Evolutionary conservation across 768 basidiomycete species (phyloP).

Genomic region (Termitomyces eurrhizus): DNA sequence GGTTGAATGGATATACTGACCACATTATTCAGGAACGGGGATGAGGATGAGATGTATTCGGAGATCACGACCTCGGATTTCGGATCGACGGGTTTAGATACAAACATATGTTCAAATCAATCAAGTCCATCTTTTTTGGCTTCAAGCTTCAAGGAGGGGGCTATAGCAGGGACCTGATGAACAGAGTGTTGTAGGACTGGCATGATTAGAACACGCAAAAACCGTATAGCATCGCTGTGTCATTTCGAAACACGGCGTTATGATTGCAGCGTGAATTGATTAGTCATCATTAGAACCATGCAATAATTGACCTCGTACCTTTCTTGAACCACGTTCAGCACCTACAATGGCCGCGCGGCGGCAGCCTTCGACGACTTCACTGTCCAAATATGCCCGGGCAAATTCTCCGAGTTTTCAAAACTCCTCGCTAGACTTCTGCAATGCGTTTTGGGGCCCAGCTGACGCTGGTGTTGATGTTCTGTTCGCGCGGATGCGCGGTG

Average conservation of each 20-base stretch:
- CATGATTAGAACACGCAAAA: not conserved
- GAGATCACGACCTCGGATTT: constrained; percentile 6
- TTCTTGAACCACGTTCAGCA: constrained; percentile 10
- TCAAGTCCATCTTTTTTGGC: not conserved
- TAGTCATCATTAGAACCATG: constrained; percentile 9
- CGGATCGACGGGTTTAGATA: constrained; percentile 1
- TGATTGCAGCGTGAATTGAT: not conserved
- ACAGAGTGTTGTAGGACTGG: not conserved
- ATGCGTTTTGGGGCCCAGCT: constrained; percentile 89
- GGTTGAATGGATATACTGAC: constrained; percentile 8
- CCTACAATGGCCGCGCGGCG: constrained; percentile 64
- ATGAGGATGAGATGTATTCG: not conserved
- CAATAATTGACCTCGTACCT: constrained; percentile 3
- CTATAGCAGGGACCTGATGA: not conserved
- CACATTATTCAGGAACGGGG: constrained; percentile 3
- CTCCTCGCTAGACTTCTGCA: constrained; percentile 85
- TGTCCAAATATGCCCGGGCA: constrained; percentile 63
- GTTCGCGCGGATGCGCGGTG: constrained; percentile 85
- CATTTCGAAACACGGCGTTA: not conserved
- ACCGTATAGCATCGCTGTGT: not conserved
- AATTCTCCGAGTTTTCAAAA: constrained; percentile 44
- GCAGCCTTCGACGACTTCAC: constrained; percentile 78
- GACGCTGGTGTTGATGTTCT: constrained; percentile 91
- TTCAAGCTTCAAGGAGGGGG: not conserved
- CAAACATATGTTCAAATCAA: constrained; percentile 3